A percentile compares a stretch with the other conserved stretches of the same genome.
These are phyloP conservation scores for Trichomonas vaginalis DNA, from an alignment of 208 protist species.

Conservation along the genomic window DNA sequence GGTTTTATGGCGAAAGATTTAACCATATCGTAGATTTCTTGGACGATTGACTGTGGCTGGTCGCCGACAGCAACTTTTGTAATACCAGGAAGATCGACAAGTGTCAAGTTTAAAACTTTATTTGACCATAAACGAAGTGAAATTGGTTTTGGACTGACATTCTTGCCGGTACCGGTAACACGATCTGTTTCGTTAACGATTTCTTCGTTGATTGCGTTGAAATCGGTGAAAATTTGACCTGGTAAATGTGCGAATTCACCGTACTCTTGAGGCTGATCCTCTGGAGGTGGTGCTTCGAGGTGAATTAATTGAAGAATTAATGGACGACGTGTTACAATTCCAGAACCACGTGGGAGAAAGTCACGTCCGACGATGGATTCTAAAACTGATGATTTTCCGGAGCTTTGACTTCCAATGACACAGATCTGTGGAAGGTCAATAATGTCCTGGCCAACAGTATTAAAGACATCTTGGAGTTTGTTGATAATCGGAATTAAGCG, in stretches of 20 bases:
- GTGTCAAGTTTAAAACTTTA: constrained; percentile 86
- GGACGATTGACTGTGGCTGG: constrained; percentile 88
- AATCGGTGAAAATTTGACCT: constrained; percentile 72
- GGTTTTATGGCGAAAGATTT: constrained; percentile 72
- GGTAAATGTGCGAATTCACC: constrained; percentile 60
- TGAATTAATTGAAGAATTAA: constrained; percentile 88
- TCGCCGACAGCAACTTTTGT: constrained; percentile 87
- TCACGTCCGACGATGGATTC: constrained; percentile 94
- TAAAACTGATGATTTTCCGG: constrained; percentile 62
- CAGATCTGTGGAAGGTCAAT: constrained; percentile 36
- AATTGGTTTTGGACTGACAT: constrained; percentile 80
- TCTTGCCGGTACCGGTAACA: constrained; percentile 54
- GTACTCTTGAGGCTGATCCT: constrained; percentile 47
- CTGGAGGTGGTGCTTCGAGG: background rate
- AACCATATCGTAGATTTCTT: constrained; percentile 87
- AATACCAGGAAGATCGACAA: constrained; percentile 96
- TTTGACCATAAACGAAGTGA: constrained; percentile 76
- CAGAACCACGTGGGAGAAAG: constrained; percentile 90
- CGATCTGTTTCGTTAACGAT: constrained; percentile 82
- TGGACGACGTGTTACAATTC: constrained; percentile 95
- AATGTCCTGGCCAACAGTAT: constrained; percentile 19
- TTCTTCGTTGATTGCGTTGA: constrained; percentile 65
- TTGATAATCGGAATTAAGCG: constrained; percentile 26
- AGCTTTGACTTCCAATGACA: constrained; percentile 35
- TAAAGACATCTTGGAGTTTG: constrained; percentile 40